These are phyloP conservation scores for Suillus clintonianus DNA, from an alignment of 768 basidiomycete genomes.

Conservation along the genomic window DNA sequence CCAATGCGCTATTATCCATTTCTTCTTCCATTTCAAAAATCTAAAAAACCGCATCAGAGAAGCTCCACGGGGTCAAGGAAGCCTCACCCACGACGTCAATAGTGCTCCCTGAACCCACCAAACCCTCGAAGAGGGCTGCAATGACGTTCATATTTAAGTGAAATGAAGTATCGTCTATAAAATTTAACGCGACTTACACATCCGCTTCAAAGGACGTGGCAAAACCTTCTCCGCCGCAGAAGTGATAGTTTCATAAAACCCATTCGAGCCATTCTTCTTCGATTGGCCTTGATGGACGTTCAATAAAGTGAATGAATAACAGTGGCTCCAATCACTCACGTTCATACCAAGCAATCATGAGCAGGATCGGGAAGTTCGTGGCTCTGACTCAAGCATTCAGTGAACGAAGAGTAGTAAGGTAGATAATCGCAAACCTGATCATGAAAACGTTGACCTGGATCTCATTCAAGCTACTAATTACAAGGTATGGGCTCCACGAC, in stretches of 20 bases:
- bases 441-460: conserved; percentile 81
- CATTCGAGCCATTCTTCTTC: conserved; percentile 62
- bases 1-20: conserved; percentile 58
- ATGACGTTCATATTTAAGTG: not conserved
- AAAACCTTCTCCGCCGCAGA: conserved; percentile 67
- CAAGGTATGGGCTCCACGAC: conserved; percentile 10
- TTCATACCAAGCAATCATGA: conserved; percentile 83
- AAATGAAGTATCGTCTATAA: not conserved
- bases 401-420: not conserved
- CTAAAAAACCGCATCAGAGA: conserved; percentile 33
- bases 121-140: conserved; percentile 75
- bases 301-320: conserved; percentile 1
- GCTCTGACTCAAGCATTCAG: conserved; percentile 40
- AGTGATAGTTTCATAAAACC: conserved; percentile 72
- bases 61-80: not conserved
- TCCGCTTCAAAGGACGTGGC: conserved; percentile 71
- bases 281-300: conserved; percentile 47
- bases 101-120: conserved; percentile 70
- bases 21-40: conserved; percentile 82
- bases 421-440: conserved; percentile 56
- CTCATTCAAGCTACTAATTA: conserved; percentile 16
- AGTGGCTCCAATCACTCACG: conserved; percentile 35
- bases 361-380: conserved; percentile 83
- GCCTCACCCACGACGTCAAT: conserved; percentile 64
- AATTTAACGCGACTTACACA: conserved; percentile 52